Conservation (phyloP, 2,329 filamentous ascomycete species). For the Venturia carpophila region DNA sequence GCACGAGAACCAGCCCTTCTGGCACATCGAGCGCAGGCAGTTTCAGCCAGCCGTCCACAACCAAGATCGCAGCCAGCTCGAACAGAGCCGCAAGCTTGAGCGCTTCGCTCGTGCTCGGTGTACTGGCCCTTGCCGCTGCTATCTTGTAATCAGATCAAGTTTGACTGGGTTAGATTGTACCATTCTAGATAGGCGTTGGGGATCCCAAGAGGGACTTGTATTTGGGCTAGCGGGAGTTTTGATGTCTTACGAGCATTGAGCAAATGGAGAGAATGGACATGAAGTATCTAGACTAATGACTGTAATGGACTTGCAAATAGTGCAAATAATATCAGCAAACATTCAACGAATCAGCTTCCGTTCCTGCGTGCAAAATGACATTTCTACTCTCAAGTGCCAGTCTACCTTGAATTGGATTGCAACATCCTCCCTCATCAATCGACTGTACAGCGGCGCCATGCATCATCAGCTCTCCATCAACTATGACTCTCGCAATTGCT, state of each 20-base stretch:
- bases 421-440: too few species aligned
- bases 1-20: background rate
- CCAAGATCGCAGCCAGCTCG: background rate
- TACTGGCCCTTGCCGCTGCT: background rate
- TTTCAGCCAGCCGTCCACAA: background rate
- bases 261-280: background rate
- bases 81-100: background rate
- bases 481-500: too few species aligned
- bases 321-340: background rate
- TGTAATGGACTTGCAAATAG: background rate
- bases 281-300: background rate
- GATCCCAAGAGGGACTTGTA: slow-evolving; percentile 2
- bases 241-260: background rate
- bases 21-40: background rate
- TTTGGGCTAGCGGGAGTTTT: slow-evolving; percentile 5
- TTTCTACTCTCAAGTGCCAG: too few species aligned
- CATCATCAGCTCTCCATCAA: too few species aligned
- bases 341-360: background rate
- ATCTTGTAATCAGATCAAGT: background rate
- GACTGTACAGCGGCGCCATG: too few species aligned
- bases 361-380: background rate
- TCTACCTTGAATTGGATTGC: too few species aligned
- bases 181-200: background rate
- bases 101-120: background rate
- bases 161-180: background rate